A percentile compares a stretch with the other conserved stretches of the same genome.
Evolutionary conservation across 192 early-diverging fungal species (phyloP).

Genomic region (Paraglomus brasilianum): DNA sequence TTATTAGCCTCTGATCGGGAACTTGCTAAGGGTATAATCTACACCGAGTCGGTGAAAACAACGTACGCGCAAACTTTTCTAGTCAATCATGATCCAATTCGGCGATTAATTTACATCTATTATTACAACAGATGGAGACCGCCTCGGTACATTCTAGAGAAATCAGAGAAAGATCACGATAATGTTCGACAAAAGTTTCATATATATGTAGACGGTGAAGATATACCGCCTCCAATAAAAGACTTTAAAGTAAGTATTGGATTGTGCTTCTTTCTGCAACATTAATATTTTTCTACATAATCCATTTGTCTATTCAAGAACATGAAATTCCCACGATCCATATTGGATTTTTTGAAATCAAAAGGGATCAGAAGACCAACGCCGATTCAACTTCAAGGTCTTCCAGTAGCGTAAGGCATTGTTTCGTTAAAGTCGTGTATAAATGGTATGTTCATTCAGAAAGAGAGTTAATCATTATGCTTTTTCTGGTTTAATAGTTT

Average conservation of each 20-base stretch:
- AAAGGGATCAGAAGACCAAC: conserved; percentile 89
- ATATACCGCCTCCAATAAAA: conserved; percentile 81
- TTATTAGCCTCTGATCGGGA: conserved; percentile 83
- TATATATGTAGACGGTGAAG: conserved; percentile 86
- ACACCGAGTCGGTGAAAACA: conserved; percentile 83
- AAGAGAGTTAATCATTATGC: background rate
- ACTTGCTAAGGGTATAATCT: conserved; percentile 81
- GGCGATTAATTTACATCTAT: background rate
- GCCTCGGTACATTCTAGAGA: conserved; percentile 66
- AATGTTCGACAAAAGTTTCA: conserved; percentile 78
- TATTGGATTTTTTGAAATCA: conserved; percentile 74
- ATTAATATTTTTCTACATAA: background rate
- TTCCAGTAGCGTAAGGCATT: conserved; percentile 74
- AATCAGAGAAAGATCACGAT: conserved; percentile 50
- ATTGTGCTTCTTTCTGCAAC: conserved; percentile 7
- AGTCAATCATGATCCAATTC: background rate
- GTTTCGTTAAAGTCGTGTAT: too few relatives aligned
- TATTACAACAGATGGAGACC: conserved; percentile 65
- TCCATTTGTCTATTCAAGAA: conserved; percentile 40
- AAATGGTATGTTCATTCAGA: background rate
- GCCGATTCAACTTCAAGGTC: conserved; percentile 96
- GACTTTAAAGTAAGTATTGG: conserved; percentile 57
- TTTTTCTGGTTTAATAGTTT: conserved; percentile 44
- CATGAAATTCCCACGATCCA: conserved; percentile 82
- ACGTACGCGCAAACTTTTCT: conserved; percentile 38